Conservation (phyloP, 164 flowering plant genomes). For the Nymphaea colorata region DNA sequence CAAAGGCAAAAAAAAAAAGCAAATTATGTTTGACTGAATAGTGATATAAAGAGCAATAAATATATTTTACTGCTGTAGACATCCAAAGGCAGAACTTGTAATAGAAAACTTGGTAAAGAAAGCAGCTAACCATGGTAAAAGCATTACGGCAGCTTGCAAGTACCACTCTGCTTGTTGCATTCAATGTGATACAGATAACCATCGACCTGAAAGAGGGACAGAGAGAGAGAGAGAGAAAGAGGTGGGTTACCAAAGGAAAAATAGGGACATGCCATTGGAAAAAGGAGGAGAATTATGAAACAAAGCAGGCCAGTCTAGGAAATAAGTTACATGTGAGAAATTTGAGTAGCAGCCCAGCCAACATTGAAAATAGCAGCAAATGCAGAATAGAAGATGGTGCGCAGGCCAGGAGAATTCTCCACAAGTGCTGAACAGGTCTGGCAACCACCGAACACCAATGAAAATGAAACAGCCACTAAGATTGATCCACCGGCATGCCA, state of each 20-base stretch:
- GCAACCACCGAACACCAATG: constrained; percentile 94
- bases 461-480: constrained; percentile 82
- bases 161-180: constrained; percentile 81
- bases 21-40: neutral
- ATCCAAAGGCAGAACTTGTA: too few species aligned
- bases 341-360: constrained; percentile 98
- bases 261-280: too few species aligned
- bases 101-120: neutral
- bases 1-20: neutral
- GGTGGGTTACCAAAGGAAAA: too few species aligned
- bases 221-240: too few species aligned
- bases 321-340: constrained; percentile 73
- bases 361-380: constrained; percentile 90
- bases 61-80: too few species aligned
- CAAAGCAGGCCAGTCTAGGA: too few species aligned
- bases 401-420: constrained; percentile 32
- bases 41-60: too few species aligned
- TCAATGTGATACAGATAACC: constrained; percentile 85
- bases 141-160: constrained; percentile 93
- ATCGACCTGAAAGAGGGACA: constrained; percentile 57
- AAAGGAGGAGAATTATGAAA: too few species aligned
- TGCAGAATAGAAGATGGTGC: constrained; percentile 62
- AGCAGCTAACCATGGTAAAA: constrained; percentile 68
- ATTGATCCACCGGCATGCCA: constrained; percentile 92
- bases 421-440: constrained; percentile 61